A percentile compares a stretch with the other conserved stretches of the same genome.
Evolutionary conservation across 1,284 basidiomycete genomes (phyloP).

Genomic region (Clitocybe nebularis): DNA sequence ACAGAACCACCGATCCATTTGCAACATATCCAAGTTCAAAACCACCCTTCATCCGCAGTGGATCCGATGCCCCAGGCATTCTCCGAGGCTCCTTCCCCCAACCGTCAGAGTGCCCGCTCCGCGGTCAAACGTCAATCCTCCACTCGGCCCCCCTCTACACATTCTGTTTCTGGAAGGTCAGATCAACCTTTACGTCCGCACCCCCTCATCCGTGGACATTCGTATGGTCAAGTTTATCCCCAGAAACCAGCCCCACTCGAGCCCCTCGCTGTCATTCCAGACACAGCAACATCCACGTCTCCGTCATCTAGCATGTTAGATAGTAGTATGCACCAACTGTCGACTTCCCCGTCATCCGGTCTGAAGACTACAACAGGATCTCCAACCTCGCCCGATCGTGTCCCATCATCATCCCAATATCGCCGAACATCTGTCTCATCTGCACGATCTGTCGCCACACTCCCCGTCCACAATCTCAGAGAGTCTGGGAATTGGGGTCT

Average conservation of each 20-base stretch:
- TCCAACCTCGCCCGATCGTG: conserved; percentile 17
- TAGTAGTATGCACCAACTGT: conserved; percentile 33
- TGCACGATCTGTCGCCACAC: conserved; percentile 55
- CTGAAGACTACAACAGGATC: conserved; percentile 25
- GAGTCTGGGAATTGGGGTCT: conserved; percentile 27
- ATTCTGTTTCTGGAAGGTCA: conserved; percentile 42
- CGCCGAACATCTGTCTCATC: conserved; percentile 68
- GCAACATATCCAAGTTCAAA: conserved; percentile 10
- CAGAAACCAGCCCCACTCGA: conserved; percentile 54
- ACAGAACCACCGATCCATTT: conserved; percentile 10
- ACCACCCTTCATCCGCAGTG: conserved; percentile 4
- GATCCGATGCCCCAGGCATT: conserved; percentile 3
- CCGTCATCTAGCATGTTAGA: conserved; percentile 29
- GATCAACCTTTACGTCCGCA: conserved; percentile 54
- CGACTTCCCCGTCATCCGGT: conserved; percentile 30
- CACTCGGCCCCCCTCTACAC: conserved; percentile 60
- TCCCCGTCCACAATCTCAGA: conserved; percentile 40
- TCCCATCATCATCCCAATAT: conserved; percentile 15
- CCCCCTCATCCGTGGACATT: conserved; percentile 70
- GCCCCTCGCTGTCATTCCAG: conserved; percentile 58
- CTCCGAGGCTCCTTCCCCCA: conserved; percentile 10
- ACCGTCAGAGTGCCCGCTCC: conserved; percentile 13
- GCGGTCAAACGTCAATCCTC: conserved; percentile 24
- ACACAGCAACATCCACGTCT: conserved; percentile 43
- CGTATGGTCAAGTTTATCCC: conserved; percentile 42